Evolutionary conservation across 768 basidiomycete species (phyloP).

Genomic region (Rhodotorula diobovata): DNA sequence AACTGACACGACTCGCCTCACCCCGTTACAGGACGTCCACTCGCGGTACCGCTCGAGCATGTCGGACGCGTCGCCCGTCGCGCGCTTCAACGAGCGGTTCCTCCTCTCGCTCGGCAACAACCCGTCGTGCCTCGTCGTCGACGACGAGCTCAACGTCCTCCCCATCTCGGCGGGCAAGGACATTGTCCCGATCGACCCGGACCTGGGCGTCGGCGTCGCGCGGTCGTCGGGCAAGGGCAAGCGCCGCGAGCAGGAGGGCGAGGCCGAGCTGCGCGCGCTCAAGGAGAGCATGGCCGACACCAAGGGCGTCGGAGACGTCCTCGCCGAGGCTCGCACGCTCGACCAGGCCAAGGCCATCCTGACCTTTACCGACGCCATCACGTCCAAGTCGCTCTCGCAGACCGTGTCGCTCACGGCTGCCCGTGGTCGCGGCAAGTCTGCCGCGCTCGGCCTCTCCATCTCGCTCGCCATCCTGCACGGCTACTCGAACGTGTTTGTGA

Average conservation of each 20-base stretch:
- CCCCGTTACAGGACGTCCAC: slow-evolving; percentile 73
- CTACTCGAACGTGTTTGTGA: slow-evolving; percentile 96
- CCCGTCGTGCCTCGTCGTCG: slow-evolving; percentile 84
- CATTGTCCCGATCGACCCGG: slow-evolving; percentile 60
- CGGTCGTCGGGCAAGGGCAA: slow-evolving; percentile 44
- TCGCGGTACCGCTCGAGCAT: slow-evolving; percentile 75
- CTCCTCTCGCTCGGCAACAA: slow-evolving; percentile 94
- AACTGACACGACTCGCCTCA: not conserved
- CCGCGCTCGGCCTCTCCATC: slow-evolving; percentile 89
- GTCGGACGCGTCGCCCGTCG: slow-evolving; percentile 59
- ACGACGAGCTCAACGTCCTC: slow-evolving; percentile 96
- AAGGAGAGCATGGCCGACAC: slow-evolving; percentile 73
- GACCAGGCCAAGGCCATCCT: slow-evolving; percentile 90
- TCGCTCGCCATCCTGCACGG: slow-evolving; percentile 87
- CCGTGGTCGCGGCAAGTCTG: slow-evolving; percentile 93
- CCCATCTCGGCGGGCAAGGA: slow-evolving; percentile 94
- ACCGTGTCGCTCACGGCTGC: slow-evolving; percentile 92
- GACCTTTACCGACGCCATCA: slow-evolving; percentile 88
- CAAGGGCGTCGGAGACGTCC: slow-evolving; percentile 79
- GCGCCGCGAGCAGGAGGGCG: slow-evolving; percentile 52
- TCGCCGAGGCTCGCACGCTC: slow-evolving; percentile 82
- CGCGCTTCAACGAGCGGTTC: slow-evolving; percentile 97
- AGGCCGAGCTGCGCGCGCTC: slow-evolving; percentile 65
- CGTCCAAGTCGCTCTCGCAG: slow-evolving; percentile 79
- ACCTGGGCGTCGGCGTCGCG: slow-evolving; percentile 34